Evolutionary conservation across 2,329 filamentous ascomycete genomes (phyloP).

Genomic region (Fusarium xylarioides): DNA sequence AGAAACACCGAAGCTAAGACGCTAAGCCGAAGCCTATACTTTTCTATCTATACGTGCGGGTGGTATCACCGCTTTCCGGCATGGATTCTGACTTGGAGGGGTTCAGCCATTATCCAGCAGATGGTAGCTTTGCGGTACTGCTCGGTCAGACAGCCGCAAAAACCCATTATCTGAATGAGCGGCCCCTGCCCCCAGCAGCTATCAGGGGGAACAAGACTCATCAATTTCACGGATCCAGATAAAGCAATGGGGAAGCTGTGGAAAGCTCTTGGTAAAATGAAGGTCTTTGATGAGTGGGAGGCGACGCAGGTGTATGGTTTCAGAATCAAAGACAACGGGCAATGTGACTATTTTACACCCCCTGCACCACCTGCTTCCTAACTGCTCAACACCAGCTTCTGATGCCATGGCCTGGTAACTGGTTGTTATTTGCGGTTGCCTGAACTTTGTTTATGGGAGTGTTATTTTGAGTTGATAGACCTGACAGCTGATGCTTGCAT

Average conservation of each 20-base stretch:
- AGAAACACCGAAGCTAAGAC: too few relatives aligned
- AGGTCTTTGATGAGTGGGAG: background rate
- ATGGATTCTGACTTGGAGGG: background rate
- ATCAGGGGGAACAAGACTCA: background rate
- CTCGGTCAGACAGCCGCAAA: too few relatives aligned
- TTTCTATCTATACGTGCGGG: background rate
- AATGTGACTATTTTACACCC: background rate
- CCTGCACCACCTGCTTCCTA: background rate
- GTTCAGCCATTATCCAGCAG: too few relatives aligned
- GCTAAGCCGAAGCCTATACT: background rate
- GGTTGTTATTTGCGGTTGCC: background rate
- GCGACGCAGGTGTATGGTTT: background rate
- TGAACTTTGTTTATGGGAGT: background rate
- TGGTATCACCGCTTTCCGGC: too few relatives aligned
- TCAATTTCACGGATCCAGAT: too few relatives aligned
- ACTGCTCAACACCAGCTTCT: background rate
- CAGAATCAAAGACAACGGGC: background rate
- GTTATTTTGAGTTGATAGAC: background rate
- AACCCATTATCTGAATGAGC: too few relatives aligned
- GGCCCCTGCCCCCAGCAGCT: too few relatives aligned
- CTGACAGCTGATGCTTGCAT: background rate
- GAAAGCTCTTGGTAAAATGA: background rate
- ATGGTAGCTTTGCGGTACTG: too few relatives aligned
- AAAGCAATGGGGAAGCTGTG: background rate
- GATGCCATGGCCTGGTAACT: background rate